Percentiles rank a stretch among this genome's conserved stretches.
Evolutionary conservation across 176 grass and related monocot genomes (phyloP).

Genomic region (Phragmites australis): DNA sequence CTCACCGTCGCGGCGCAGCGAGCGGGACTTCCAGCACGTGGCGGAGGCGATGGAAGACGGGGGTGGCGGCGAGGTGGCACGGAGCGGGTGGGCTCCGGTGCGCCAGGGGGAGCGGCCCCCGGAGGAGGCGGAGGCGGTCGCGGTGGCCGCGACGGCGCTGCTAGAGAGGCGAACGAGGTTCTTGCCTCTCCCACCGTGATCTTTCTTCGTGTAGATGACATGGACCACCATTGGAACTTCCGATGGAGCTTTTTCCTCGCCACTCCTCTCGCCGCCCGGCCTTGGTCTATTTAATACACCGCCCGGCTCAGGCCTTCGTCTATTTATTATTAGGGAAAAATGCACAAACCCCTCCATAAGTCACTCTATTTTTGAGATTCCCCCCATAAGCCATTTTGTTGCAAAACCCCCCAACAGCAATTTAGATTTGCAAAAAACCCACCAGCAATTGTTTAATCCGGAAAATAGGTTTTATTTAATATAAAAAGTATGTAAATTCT

Average conservation of each 20-base stretch:
- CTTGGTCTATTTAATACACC: not conserved
- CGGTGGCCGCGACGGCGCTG: constrained; percentile 1
- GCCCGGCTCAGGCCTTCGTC: no score
- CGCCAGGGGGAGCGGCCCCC: not conserved
- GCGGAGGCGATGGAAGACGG: constrained; percentile 4
- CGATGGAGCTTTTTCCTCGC: not conserved
- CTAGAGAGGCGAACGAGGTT: constrained; percentile 45
- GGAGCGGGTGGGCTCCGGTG: not conserved
- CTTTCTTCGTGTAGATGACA: constrained; percentile 26
- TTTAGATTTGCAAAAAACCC: no score
- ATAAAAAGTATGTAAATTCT: no score
- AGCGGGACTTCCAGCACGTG: constrained; percentile 29
- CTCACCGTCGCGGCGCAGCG: constrained; percentile 16
- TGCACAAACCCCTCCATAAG: no score
- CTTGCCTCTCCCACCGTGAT: not conserved
- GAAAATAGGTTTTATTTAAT: no score
- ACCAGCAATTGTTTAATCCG: no score
- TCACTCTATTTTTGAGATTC: no score
- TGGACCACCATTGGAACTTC: constrained; percentile 31
- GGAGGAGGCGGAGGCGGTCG: not conserved
- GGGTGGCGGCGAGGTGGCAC: constrained; percentile 36
- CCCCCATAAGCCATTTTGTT: no score
- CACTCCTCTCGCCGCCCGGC: not conserved
- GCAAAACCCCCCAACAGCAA: no score
- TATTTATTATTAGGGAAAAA: no score